Evolutionary conservation across 2,329 filamentous ascomycete genomes (phyloP).

Genomic region (Stachybotrys chlorohalonatus): DNA sequence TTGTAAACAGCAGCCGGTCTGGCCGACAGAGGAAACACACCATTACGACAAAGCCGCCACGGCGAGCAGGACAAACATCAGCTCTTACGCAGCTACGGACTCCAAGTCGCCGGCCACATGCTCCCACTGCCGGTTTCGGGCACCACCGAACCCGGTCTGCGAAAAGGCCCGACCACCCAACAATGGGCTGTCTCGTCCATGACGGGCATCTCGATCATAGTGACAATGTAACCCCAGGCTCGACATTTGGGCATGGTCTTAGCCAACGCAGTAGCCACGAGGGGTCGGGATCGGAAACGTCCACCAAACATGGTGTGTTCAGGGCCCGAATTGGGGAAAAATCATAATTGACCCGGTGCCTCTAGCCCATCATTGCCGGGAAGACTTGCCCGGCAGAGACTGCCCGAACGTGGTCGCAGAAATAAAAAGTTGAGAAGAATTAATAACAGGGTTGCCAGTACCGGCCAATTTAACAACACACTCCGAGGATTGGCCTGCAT

Average conservation of each 20-base stretch:
- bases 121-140: background rate
- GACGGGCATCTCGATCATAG: background rate
- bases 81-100: too few relatives aligned
- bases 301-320: background rate
- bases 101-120: too few relatives aligned
- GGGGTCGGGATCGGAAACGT: background rate
- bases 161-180: background rate
- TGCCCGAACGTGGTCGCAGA: background rate
- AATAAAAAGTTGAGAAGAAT: background rate
- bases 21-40: too few relatives aligned
- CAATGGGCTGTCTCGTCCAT: background rate
- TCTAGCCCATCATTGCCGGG: too few relatives aligned
- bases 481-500: background rate
- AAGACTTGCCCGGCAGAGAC: too few relatives aligned
- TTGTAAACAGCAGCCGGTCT: too few relatives aligned
- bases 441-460: background rate
- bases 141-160: background rate
- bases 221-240: background rate
- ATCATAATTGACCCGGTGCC: too few relatives aligned
- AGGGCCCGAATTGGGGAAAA: background rate
- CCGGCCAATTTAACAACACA: background rate
- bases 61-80: too few relatives aligned
- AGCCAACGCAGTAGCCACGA: background rate
- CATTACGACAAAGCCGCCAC: too few relatives aligned
- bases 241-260: background rate